Conservation (phyloP, 176 grass and related monocot genomes). For the Melocanna baccifera region DNA sequence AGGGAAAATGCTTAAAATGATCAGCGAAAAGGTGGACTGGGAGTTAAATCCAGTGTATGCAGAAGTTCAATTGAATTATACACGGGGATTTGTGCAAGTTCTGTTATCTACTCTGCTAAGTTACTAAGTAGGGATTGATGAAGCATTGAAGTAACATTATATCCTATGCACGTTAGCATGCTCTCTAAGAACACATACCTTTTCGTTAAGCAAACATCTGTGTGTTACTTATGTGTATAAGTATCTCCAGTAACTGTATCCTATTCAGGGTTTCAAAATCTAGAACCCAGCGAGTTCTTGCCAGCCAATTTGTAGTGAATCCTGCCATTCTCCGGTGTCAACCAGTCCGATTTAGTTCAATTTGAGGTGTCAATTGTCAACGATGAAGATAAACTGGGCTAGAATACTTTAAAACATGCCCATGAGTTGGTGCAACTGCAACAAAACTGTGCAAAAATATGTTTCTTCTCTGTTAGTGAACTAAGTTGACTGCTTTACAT, state of each 20-base stretch:
- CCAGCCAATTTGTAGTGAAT: neutral
- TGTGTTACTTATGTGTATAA: neutral
- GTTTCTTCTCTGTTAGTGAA: neutral
- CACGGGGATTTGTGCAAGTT: neutral
- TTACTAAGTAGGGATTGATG: neutral
- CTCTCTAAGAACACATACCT: neutral
- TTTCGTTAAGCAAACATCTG: neutral
- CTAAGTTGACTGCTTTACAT: neutral
- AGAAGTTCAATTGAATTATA: neutral
- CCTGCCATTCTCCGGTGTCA: neutral
- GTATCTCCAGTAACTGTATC: neutral
- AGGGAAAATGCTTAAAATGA: neutral
- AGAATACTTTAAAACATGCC: neutral
- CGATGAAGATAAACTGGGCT: neutral
- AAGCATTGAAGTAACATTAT: neutral
- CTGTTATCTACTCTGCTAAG: neutral
- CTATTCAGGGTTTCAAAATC: neutral
- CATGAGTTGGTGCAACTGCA: neutral
- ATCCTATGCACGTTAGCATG: neutral
- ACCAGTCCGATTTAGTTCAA: neutral
- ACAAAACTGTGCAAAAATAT: neutral
- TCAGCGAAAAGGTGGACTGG: neutral
- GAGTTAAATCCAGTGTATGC: neutral
- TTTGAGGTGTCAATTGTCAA: neutral
- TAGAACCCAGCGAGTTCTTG: neutral